Conservation (phyloP, 495 filamentous ascomycete genomes). For the Cenococcum geophilum region DNA sequence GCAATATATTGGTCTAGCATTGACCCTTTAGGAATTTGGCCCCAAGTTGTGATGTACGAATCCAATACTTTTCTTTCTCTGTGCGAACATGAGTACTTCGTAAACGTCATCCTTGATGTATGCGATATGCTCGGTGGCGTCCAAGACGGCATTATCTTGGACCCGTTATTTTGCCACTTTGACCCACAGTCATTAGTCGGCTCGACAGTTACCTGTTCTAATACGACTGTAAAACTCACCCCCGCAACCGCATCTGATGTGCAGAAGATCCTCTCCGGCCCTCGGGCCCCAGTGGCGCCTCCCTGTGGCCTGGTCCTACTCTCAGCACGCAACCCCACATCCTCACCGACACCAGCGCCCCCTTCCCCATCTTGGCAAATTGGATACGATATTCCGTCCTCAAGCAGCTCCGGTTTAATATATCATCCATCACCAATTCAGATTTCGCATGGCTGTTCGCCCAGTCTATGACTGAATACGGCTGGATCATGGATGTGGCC, state of each 20-base stretch:
- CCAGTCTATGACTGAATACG: conserved; percentile 30
- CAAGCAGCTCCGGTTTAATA: conserved; percentile 25
- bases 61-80: conserved; percentile 11
- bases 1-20: conserved; percentile 7
- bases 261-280: conserved; percentile 28
- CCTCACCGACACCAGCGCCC: conserved; percentile 7
- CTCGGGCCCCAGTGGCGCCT: conserved; percentile 15
- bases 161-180: conserved; percentile 39
- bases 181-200: conserved; percentile 37
- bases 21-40: conserved; percentile 12
- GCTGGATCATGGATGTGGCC: conserved; percentile 35
- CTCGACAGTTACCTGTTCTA: conserved; percentile 26
- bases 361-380: conserved; percentile 17
- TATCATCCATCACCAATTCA: conserved; percentile 15
- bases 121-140: conserved; percentile 43
- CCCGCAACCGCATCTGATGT: conserved; percentile 24
- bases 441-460: conserved; percentile 32
- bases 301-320: conserved; percentile 25
- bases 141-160: conserved; percentile 39
- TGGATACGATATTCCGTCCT: conserved; percentile 25
- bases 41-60: conserved; percentile 28
- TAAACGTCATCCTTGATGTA: conserved; percentile 27
- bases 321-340: conserved; percentile 9
- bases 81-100: conserved; percentile 33
- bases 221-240: conserved; percentile 15